A percentile compares a stretch with the other conserved stretches of the same genome.
These are phyloP conservation scores for Discostella stelligera DNA, from an alignment of 352 stramenopile species.

Conservation along the genomic window DNA sequence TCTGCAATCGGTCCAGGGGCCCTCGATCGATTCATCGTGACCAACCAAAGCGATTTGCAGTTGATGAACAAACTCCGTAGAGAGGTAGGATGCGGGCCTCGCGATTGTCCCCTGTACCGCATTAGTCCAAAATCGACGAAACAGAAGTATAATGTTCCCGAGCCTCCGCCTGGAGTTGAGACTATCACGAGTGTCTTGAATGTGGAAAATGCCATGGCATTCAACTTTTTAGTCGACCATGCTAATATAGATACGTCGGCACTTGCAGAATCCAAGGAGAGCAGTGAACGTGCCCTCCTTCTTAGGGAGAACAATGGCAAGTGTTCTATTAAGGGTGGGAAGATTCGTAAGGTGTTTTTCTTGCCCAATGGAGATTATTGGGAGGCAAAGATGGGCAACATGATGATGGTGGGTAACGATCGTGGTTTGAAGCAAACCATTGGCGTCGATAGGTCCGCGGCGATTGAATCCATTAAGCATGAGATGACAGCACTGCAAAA, in stretches of 20 bases:
- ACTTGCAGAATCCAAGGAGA: constrained; percentile 67
- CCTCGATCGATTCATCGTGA: constrained; percentile 76
- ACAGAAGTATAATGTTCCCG: constrained; percentile 61
- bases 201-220: constrained; percentile 77
- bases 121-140: constrained; percentile 34
- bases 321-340: constrained; percentile 50
- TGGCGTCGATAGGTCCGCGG: constrained; percentile 63
- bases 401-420: constrained; percentile 63
- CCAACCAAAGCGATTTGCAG: constrained; percentile 62
- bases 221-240: constrained; percentile 81
- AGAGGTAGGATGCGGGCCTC: constrained; percentile 51
- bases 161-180: constrained; percentile 60
- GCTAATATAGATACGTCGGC: constrained; percentile 71
- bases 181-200: constrained; percentile 70
- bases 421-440: constrained; percentile 60
- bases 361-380: constrained; percentile 74
- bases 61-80: constrained; percentile 60
- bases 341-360: constrained; percentile 73
- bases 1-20: constrained; percentile 50
- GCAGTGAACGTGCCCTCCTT: constrained; percentile 66
- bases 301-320: constrained; percentile 39
- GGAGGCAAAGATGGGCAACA: constrained; percentile 50
- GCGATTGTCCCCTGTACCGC: constrained; percentile 70
- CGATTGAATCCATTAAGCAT: constrained; percentile 58
- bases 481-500: constrained; percentile 63